These are phyloP conservation scores for Flaveria brownii DNA, from an alignment of 129 eudicot genomes.

Conservation along the genomic window DNA sequence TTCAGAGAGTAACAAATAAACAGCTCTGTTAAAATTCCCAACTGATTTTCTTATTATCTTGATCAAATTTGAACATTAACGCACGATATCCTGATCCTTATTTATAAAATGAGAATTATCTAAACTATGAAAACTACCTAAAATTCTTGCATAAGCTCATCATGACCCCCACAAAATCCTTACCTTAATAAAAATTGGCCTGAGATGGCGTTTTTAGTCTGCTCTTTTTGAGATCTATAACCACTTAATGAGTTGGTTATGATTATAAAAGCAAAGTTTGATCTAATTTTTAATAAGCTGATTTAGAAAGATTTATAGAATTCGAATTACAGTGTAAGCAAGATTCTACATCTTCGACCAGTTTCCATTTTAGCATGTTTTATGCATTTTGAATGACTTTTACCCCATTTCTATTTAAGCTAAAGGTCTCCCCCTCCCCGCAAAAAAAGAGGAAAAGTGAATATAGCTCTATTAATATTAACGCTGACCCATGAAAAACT, in stretches of 20 bases:
- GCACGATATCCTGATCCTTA: too few species aligned
- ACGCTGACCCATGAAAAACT: constrained; percentile 11
- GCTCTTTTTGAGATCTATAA: neutral
- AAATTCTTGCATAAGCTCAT: too few species aligned
- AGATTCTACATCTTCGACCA: neutral
- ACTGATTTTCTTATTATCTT: too few species aligned
- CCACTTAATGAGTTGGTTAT: neutral
- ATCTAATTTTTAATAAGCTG: neutral
- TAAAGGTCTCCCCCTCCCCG: neutral
- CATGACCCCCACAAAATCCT: too few species aligned
- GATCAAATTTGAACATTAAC: too few species aligned
- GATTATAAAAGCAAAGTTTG: neutral
- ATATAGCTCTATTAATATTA: neutral
- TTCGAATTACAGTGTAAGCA: neutral
- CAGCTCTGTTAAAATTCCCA: too few species aligned
- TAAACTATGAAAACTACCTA: too few species aligned
- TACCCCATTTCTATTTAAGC: neutral
- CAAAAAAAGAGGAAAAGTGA: neutral
- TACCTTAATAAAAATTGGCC: neutral
- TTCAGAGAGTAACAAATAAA: neutral
- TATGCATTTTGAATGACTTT: neutral
- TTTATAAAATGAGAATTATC: too few species aligned
- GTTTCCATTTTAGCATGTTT: neutral
- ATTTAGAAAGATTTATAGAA: neutral
- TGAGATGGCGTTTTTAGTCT: neutral